Evolutionary conservation across 208 protist species (phyloP), one percentile per base, ranked within the genome.

Genomic region (Trypanosoma caninum): DNA sequence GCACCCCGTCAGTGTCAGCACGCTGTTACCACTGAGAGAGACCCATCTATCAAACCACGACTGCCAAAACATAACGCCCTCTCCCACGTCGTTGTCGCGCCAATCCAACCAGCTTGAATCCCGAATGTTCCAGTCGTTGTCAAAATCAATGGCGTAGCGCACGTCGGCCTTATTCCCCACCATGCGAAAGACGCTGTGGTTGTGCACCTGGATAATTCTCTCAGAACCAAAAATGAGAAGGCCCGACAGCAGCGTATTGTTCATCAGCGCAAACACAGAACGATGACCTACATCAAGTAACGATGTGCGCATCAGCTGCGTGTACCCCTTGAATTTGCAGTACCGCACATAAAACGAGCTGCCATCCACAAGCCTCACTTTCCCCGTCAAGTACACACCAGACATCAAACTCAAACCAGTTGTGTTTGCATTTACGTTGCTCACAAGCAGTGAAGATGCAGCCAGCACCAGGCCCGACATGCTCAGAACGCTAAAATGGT

Each of bases 311-410:
- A 59, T 25, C 23, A 37, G 9, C 3, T 27, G 2, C 2, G 18
- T 37, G 23, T 28, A 37, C 3, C 54, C 40, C 11, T 37, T 10
- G 31, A 59, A 23, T 10, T 13, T 46, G 13, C 40, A 59, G 16
- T 48, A 2, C 41, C 50, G 54, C 23, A 59, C 41, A 18, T 59
- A 59, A 18, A 59, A 18, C 41, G 41, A 47, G 28, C 54, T 59
- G 16, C 54, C 54, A 50, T 28, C 54, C 27, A 59, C 2, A 11
- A 59, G 37, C 11, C 27, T 59, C 22, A 59, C 16, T 1, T 37
- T 50, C 4, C 20, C 40, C 22, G 14, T 9, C 9, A 34, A 44
- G 22, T 22, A 13, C 25, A 59, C 20, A 16, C 37, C n/a, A 28
- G 27, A 46, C 2, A 7, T 18, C 5, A 16, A 14, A n/a, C 2